Conservation (phyloP, 2,329 filamentous ascomycete genomes). For the Colletotrichum musicola region DNA sequence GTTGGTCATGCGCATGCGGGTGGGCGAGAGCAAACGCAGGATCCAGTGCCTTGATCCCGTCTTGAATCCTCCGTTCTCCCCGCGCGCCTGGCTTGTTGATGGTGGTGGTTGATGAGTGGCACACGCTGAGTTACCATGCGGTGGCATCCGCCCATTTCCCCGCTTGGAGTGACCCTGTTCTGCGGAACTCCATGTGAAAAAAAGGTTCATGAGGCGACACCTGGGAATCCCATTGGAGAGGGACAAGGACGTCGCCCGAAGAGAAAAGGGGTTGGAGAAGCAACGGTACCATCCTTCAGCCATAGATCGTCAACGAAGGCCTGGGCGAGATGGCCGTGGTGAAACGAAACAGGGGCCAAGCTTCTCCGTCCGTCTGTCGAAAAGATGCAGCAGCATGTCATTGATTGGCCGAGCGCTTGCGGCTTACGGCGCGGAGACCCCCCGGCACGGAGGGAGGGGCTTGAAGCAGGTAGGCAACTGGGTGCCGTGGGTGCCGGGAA, state of each 20-base stretch:
- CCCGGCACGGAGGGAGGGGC: conserved; percentile 17
- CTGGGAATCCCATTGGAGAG: background rate
- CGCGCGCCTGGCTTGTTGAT: conserved; percentile 16
- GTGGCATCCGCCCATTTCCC: background rate
- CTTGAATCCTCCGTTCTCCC: conserved; percentile 24
- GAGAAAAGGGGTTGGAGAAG: conserved; percentile 8
- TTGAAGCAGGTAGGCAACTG: conserved; percentile 7
- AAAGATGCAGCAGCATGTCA: conserved; percentile 26
- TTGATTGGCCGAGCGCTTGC: conserved; percentile 34
- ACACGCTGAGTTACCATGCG: background rate
- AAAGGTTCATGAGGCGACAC: background rate
- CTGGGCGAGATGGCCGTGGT: conserved; percentile 34
- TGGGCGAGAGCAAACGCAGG: conserved; percentile 14
- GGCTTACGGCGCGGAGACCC: conserved; percentile 24
- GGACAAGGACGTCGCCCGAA: background rate
- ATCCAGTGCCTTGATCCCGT: conserved; percentile 31
- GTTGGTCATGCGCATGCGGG: background rate
- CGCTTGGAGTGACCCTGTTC: conserved; percentile 10
- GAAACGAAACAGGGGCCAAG: conserved; percentile 40
- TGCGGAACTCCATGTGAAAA: conserved; percentile 3
- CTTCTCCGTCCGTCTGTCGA: conserved; percentile 28
- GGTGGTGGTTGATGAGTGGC: conserved; percentile 5
- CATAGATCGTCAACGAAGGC: conserved; percentile 33
- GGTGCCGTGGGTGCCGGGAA: conserved; percentile 32
- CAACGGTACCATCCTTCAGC: conserved; percentile 3